Percentiles rank a stretch among this genome's conserved stretches.
Conservation (phyloP, 139 green algal species). For the Choricystis sp. region DNA sequence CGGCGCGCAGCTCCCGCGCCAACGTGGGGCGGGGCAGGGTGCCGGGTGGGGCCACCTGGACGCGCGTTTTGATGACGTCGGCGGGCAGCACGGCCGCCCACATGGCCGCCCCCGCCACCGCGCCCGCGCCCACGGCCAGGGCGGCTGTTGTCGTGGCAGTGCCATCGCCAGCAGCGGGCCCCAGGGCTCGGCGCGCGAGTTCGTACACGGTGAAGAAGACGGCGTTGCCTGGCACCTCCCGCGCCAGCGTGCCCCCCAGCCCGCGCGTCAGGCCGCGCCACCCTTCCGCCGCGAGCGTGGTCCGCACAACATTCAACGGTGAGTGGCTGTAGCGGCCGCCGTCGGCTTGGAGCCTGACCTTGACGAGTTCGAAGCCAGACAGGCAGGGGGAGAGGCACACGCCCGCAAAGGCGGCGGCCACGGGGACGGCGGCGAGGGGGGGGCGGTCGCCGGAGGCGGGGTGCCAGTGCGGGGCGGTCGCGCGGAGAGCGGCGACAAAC, state of each 20-base stretch:
- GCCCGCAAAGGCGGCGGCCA: background rate
- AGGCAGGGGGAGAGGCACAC: background rate
- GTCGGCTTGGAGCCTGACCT: slow-evolving; percentile 46
- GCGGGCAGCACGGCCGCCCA: slow-evolving; percentile 36
- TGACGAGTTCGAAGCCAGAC: slow-evolving; percentile 1
- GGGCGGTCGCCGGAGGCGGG: no score
- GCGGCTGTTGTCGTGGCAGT: slow-evolving; percentile 11
- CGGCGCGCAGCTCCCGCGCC: no score
- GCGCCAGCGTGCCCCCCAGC: slow-evolving; percentile 22
- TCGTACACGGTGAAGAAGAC: slow-evolving; percentile 46
- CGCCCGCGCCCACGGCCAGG: slow-evolving; percentile 25
- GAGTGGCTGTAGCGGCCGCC: no score
- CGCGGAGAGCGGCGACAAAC: background rate
- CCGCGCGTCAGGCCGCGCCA: slow-evolving; percentile 20
- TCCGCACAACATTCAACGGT: slow-evolving; percentile 8
- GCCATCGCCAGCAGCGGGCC: no score
- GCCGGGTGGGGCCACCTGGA: slow-evolving; percentile 29
- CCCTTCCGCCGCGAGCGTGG: slow-evolving; percentile 15
- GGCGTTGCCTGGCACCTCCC: slow-evolving; percentile 46
- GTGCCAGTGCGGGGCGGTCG: no score
- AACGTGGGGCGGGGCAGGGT: no score
- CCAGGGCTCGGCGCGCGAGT: background rate
- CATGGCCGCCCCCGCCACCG: slow-evolving; percentile 28
- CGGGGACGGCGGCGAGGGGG: background rate
- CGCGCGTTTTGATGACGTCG: slow-evolving; percentile 39